Conservation (phyloP, 1,284 basidiomycete species). For the Ustilago tritici region DNA sequence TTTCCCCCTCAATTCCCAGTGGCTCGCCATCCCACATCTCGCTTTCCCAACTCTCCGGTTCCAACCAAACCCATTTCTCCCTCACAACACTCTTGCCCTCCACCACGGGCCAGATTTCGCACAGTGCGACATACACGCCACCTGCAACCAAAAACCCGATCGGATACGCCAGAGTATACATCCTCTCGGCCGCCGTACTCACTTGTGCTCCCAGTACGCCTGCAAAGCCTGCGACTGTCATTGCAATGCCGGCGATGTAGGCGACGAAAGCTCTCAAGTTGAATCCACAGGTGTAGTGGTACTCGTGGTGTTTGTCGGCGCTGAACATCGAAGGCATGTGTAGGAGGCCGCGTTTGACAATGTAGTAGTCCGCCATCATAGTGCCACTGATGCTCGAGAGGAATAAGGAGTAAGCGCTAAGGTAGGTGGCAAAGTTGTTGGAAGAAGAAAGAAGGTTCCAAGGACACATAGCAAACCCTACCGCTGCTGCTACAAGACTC, state of each 20-base stretch:
- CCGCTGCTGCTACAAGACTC: constrained; percentile 80
- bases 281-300: constrained; percentile 81
- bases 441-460: constrained; percentile 84
- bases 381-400: constrained; percentile 69
- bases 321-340: constrained; percentile 74
- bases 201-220: constrained; percentile 68
- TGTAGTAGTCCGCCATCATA: constrained; percentile 77
- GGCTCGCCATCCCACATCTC: constrained; percentile 34
- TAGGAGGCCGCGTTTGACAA: constrained; percentile 80
- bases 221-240: constrained; percentile 83
- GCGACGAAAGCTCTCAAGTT: constrained; percentile 76
- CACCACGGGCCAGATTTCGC: constrained; percentile 44
- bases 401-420: constrained; percentile 76
- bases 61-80: constrained; percentile 32
- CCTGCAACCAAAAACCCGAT: constrained; percentile 67
- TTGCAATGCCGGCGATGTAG: constrained; percentile 81
- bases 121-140: constrained; percentile 61
- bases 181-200: constrained; percentile 54
- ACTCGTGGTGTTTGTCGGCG: constrained; percentile 72
- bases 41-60: constrained; percentile 53
- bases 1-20: background rate
- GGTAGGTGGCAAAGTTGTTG: constrained; percentile 83
- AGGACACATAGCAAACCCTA: constrained; percentile 80
- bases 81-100: constrained; percentile 27
- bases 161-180: constrained; percentile 70